Conservation (phyloP, 306 rosid genomes). For the Amphicarpaea edgeworthii region DNA sequence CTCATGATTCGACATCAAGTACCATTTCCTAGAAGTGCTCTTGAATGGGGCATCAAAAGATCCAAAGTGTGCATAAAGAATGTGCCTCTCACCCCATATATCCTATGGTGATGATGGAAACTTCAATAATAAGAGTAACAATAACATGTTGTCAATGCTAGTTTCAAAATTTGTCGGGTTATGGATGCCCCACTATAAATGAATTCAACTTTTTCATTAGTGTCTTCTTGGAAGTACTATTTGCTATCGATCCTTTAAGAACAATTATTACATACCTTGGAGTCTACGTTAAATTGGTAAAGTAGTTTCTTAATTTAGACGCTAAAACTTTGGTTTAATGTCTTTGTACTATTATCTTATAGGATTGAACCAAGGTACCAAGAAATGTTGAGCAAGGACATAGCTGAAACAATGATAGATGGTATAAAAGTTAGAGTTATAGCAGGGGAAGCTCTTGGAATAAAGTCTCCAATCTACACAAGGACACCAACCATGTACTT, state of each 20-base stretch:
- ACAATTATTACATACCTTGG: slow-evolving; percentile 23
- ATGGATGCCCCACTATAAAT: slow-evolving; percentile 18
- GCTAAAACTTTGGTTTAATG: slow-evolving; percentile 14
- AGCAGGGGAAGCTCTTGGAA: slow-evolving; percentile 93
- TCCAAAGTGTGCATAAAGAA: slow-evolving; percentile 41
- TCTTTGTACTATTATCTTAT: background rate
- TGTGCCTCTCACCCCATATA: slow-evolving; percentile 29
- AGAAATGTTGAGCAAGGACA: slow-evolving; percentile 80
- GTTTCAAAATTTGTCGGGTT: slow-evolving; percentile 27
- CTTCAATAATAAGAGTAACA: slow-evolving; percentile 35
- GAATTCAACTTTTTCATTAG: slow-evolving; percentile 29
- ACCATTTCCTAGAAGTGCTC: slow-evolving; percentile 57
- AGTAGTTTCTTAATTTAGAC: slow-evolving; percentile 26
- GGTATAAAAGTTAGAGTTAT: slow-evolving; percentile 85
- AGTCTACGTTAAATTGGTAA: slow-evolving; percentile 17
- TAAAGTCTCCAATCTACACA: slow-evolving; percentile 85
- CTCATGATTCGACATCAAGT: slow-evolving; percentile 54
- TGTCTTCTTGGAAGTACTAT: slow-evolving; percentile 10
- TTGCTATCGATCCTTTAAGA: slow-evolving; percentile 5
- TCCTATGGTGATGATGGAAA: slow-evolving; percentile 40
- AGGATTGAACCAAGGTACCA: slow-evolving; percentile 97
- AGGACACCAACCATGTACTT: slow-evolving; percentile 93
- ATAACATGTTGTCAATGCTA: slow-evolving; percentile 19
- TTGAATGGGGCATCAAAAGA: slow-evolving; percentile 47
- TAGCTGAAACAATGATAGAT: slow-evolving; percentile 70